Percentiles rank a stretch among this genome's conserved stretches.
Evolutionary conservation across 345 rosid genomes (phyloP).

Genomic region (Pistacia atlantica): DNA sequence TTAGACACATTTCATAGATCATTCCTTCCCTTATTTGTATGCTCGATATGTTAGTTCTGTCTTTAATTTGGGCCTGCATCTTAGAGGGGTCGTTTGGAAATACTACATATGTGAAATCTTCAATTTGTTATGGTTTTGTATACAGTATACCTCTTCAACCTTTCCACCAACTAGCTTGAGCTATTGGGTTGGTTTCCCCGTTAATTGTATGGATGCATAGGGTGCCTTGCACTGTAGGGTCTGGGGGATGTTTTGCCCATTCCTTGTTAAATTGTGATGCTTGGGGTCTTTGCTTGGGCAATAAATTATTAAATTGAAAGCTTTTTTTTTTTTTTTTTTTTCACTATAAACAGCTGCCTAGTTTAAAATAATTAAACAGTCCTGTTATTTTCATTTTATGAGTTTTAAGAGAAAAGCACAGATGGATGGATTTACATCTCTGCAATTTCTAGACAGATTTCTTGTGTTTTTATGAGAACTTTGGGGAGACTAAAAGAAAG

Average conservation of each 20-base stretch:
- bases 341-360: neutral
- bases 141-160: neutral
- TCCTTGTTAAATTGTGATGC: neutral
- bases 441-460: neutral
- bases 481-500: too few relatives aligned
- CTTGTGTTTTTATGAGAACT: too few relatives aligned
- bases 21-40: neutral
- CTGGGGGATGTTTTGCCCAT: neutral
- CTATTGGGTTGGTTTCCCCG: neutral
- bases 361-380: too few relatives aligned
- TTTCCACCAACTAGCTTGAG: neutral
- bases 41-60: too few relatives aligned
- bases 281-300: neutral
- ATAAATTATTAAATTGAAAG: neutral
- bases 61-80: neutral
- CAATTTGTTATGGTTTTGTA: neutral
- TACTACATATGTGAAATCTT: neutral
- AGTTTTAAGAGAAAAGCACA: neutral
- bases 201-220: neutral
- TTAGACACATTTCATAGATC: neutral
- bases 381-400: neutral
- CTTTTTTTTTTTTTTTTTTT: neutral
- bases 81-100: neutral
- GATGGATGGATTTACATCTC: neutral
- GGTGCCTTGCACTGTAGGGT: neutral